phyloP scores from a whole-genome alignment of 108 stramenopile species.

The Skeletonema costatum region DNA sequence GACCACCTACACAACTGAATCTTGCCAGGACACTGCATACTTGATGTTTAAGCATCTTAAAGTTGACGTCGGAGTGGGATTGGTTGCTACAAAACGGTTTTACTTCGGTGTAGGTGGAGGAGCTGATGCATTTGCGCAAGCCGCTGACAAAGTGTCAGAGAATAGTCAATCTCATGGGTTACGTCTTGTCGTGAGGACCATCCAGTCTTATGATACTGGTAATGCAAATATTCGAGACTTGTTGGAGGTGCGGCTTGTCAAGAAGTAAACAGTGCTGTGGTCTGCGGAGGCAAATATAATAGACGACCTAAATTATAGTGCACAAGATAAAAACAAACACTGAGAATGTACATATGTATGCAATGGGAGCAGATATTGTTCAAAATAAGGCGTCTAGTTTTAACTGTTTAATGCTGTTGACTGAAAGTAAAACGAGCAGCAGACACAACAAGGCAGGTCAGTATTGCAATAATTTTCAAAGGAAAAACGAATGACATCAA shows the following conservation, averaged over 20 bases:
- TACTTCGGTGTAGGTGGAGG: conserved; percentile 92
- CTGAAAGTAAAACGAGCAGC: not conserved
- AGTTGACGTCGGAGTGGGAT: conserved; percentile 57
- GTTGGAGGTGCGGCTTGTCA: conserved; percentile 37
- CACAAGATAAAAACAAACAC: not conserved
- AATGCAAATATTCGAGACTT: conserved; percentile 83
- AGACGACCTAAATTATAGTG: too few relatives aligned
- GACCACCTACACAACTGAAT: conserved; percentile 70
- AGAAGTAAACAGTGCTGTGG: not conserved
- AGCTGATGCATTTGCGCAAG: conserved; percentile 53
- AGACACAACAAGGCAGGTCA: not conserved
- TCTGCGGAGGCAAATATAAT: not conserved
- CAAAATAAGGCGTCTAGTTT: not conserved
- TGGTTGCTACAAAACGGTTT: conserved; percentile 82
- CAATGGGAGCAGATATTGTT: not conserved
- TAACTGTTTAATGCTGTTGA: not conserved
- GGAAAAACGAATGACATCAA: not conserved
- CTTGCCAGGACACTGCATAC: conserved; percentile 71
- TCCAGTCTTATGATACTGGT: conserved; percentile 65
- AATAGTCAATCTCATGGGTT: conserved; percentile 1
- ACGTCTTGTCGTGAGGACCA: conserved; percentile 22
- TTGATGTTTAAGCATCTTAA: conserved; percentile 63
- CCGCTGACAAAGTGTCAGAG: conserved; percentile 17
- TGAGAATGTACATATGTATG: not conserved
- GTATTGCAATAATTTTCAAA: not conserved